Evolutionary conservation across 2,329 filamentous ascomycete genomes (phyloP), one percentile per base, ranked within the genome.

Genomic region (Stachybotrys elegans): DNA sequence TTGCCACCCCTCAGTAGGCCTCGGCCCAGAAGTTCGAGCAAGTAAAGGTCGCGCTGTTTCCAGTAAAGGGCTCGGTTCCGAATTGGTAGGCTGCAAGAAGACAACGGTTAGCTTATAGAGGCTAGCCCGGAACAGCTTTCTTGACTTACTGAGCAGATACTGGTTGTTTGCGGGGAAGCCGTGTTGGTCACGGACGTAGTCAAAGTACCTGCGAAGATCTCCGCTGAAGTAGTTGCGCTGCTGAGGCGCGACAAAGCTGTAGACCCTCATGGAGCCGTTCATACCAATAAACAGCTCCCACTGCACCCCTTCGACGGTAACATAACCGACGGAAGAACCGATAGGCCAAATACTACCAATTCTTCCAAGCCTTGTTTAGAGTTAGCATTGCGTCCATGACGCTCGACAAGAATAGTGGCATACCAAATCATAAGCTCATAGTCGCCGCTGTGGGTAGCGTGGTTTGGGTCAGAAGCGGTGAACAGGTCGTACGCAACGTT

Each of bases 391-490:
- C 34, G 34, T 19, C 27, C 19, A 16, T 5, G 11, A 21, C 22
- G 17, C 13, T 21, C 17, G 17, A 17, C 25, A 27, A 14, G 13
- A 17, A 3, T 4, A 20, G n/a, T n/a, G n/a, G 35, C 51, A 40
- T 39, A 56, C 54, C 79, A 84, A 51, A 83, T 69, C 79, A 83
- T 83, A 55, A 83, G 67, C 61, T 83, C 79, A 57, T 78, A 80
- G 53, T 78, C 67, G 14, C 71, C 55, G 22, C 39, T 42, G 31
- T 36, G 47, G 9, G 40, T 59, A 29, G 56, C 57, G 6, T 73
- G 65, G 17, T 68, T 65, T 22, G 70, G 67, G 17, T 57, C 44
- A 6, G 60, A 58, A 8, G 66, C 65, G 20, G 78, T 78, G 66
- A 82, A 83, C 36, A 82, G 57, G 54, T 82, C 77, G 57, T 81